Base-by-base conservation (phyloP, 2,329 filamentous ascomycete genomes). In the Nannizziopsis arthrosporioides region DNA sequence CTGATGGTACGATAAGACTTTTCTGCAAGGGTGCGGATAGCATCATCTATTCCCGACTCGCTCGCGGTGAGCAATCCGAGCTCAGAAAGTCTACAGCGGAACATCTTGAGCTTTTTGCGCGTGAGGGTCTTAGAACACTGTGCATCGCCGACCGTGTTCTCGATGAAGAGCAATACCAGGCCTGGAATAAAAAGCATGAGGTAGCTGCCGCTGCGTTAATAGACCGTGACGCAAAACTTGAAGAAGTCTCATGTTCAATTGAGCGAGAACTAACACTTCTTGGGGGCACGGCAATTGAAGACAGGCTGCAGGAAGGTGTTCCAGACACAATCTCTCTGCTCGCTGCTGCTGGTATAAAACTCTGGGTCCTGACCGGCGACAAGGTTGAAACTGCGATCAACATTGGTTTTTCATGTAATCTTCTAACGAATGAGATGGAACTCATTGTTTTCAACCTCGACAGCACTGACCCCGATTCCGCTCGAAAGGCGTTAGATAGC, bases 311-410 rank as follows among this genome's bases (percentile, higher is more conserved):
- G 68, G 92, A 98, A 57, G 92, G 90, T 51, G 92, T 98, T 2
- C 92, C 92, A 5, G 92, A 96, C 62, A 90, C 92, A 0, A 98
- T 98, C 58, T 85, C 84, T 44, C 71, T 98, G 39, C 80, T 98
- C 45, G 90, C 84, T 27, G 80, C 88, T 60, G 92, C 92, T 47
- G 93, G 93, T 63, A 95, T 98, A 68, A 98, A 98, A 68, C 78
- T 98, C 6, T 98, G 92, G 92, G 92, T 98, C 47, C 72, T 98
- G 55, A 98, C 92, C 12, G 92, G 93, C 54, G 92, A 98, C 74
- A 98, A 96, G 68, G 90, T 96, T 30, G 92, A 98, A 69, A 98
- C 92, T 18, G 92, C 93, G 50, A 98, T 98, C 79, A 98, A 98
- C 69, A 98, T 98, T 62, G 92, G 92, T 2, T 98, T 96, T 68